These are phyloP conservation scores for Emericellopsis terricola DNA, from an alignment of 495 filamentous ascomycete genomes.

Conservation along the genomic window DNA sequence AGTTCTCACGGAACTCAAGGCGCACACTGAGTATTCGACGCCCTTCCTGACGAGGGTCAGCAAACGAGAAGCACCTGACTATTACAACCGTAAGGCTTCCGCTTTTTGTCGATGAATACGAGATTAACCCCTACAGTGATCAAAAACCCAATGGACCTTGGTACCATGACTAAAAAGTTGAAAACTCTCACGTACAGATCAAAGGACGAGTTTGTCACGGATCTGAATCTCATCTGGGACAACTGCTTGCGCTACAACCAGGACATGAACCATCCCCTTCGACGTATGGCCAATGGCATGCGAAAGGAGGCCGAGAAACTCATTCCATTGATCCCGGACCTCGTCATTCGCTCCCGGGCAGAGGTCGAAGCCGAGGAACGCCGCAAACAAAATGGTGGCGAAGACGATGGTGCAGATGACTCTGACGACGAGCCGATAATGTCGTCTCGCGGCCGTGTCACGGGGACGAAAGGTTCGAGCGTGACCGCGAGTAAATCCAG, in stretches of 20 bases:
- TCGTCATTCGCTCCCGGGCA: slow-evolving; percentile 72
- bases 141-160: slow-evolving; percentile 95
- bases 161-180: slow-evolving; percentile 95
- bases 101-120: neutral
- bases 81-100: slow-evolving; percentile 53
- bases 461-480: slow-evolving; percentile 55
- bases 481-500: slow-evolving; percentile 39
- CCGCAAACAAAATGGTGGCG: slow-evolving; percentile 52
- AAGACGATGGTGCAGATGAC: slow-evolving; percentile 71
- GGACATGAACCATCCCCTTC: slow-evolving; percentile 66
- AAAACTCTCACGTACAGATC: slow-evolving; percentile 76
- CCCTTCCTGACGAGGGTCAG: slow-evolving; percentile 86
- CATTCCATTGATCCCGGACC: slow-evolving; percentile 85
- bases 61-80: slow-evolving; percentile 93
- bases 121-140: slow-evolving; percentile 56
- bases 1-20: slow-evolving; percentile 88
- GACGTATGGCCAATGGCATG: slow-evolving; percentile 92
- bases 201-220: slow-evolving; percentile 85
- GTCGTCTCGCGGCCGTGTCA: slow-evolving; percentile 85
- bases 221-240: slow-evolving; percentile 86
- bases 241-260: slow-evolving; percentile 95
- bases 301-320: slow-evolving; percentile 90
- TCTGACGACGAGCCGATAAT: slow-evolving; percentile 98
- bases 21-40: slow-evolving; percentile 87
- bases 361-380: slow-evolving; percentile 95